phyloP scores from a whole-genome alignment of 495 filamentous ascomycete species.

The Penicillium diatomitis region DNA sequence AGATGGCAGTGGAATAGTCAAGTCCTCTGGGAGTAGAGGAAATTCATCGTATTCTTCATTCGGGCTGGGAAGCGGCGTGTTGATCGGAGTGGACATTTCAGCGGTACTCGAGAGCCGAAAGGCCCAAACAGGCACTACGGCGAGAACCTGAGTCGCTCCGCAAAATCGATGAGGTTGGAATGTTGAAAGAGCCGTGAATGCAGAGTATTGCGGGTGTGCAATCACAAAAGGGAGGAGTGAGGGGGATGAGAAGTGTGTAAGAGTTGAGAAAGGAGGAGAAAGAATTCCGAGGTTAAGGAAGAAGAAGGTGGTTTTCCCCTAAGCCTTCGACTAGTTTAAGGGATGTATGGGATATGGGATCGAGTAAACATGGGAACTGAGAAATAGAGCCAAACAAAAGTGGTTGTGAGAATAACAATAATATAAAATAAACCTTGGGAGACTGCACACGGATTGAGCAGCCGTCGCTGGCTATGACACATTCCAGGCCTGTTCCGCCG shows the following conservation, averaged over 20 bases:
- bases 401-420: too few species aligned
- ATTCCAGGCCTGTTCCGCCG: too few species aligned
- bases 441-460: too few species aligned
- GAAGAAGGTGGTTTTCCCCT: too few species aligned
- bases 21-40: conserved; percentile 7
- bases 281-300: too few species aligned
- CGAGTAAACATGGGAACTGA: too few species aligned
- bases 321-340: too few species aligned
- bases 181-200: neutral
- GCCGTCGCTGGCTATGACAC: too few species aligned
- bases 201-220: neutral
- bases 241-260: neutral
- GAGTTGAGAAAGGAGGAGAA: too few species aligned
- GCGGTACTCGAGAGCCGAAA: neutral
- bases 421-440: too few species aligned
- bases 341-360: too few species aligned
- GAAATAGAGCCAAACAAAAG: too few species aligned
- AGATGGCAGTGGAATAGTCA: neutral
- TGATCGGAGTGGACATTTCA: conserved; percentile 15
- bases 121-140: neutral
- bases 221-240: neutral
- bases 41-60: conserved; percentile 18
- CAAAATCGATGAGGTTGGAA: neutral
- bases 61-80: conserved; percentile 16
- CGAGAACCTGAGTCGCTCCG: neutral